Evolutionary conservation across 345 rosid species (phyloP).

Genomic region (Pseudoturritis turrita): DNA sequence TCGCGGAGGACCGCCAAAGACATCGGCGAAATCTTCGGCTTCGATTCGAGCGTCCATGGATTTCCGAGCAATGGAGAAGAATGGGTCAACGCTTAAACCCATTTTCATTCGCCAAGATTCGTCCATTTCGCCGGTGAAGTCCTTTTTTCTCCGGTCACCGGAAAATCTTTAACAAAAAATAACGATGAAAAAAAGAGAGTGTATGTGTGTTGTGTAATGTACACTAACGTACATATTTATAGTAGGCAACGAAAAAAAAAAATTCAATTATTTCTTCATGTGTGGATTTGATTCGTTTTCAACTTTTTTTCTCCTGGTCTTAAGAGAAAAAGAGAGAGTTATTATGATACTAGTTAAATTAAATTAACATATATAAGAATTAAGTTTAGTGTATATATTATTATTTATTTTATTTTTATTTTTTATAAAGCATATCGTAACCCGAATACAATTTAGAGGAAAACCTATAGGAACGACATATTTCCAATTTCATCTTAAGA

Average conservation of each 20-base stretch:
- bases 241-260: not conserved
- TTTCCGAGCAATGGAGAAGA: conserved; percentile 45
- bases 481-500: too few species aligned
- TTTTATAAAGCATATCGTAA: too few species aligned
- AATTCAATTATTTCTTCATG: not conserved
- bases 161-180: not conserved
- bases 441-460: too few species aligned
- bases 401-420: too few species aligned
- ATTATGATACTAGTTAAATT: not conserved
- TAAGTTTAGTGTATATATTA: too few species aligned
- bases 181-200: not conserved
- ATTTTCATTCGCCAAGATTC: conserved; percentile 80
- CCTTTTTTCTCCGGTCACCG: not conserved
- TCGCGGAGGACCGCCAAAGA: conserved; percentile 90
- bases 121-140: conserved; percentile 48
- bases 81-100: conserved; percentile 42
- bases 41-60: conserved; percentile 41
- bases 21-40: conserved; percentile 75
- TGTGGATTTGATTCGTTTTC: not conserved
- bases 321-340: not conserved
- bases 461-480: too few species aligned
- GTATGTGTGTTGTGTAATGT: not conserved
- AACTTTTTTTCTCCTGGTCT: not conserved
- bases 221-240: conserved; percentile 23
- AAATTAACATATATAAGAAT: not conserved